phyloP scores from a whole-genome alignment of 371 early-diverging fungal species.

The Thermomucor indicae-seudaticae region DNA sequence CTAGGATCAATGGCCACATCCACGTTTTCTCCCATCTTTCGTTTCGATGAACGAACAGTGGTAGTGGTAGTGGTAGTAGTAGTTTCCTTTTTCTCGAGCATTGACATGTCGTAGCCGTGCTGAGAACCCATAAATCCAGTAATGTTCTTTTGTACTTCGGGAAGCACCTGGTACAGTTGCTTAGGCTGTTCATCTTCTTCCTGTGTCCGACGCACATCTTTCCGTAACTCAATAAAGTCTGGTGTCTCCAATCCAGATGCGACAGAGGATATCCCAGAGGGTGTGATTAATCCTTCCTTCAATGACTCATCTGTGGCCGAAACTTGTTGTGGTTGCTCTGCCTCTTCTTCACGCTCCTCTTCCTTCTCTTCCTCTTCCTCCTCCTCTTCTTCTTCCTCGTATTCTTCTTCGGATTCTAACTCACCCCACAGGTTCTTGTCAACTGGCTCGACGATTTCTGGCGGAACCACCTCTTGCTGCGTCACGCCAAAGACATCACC shows the following conservation, averaged over 20 bases:
- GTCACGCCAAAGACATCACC: slow-evolving; percentile 92
- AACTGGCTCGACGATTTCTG: slow-evolving; percentile 65
- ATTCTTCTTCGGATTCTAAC: slow-evolving; percentile 65
- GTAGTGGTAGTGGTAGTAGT: slow-evolving; percentile 17
- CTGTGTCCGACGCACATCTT: slow-evolving; percentile 47
- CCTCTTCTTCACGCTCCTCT: slow-evolving; percentile 42
- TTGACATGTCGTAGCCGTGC: slow-evolving; percentile 82
- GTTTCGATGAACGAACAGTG: slow-evolving; percentile 28
- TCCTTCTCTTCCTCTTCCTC: slow-evolving; percentile 59
- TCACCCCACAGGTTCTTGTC: slow-evolving; percentile 83
- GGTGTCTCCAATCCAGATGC: slow-evolving; percentile 90
- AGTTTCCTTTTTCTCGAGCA: slow-evolving; percentile 26
- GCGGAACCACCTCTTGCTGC: slow-evolving; percentile 39
- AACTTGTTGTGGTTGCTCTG: slow-evolving; percentile 25
- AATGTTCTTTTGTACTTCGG: slow-evolving; percentile 71
- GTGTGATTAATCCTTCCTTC: slow-evolving; percentile 77
- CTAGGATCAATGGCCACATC: slow-evolving; percentile 75
- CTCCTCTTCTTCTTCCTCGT: slow-evolving; percentile 57
- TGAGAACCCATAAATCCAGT: slow-evolving; percentile 93
- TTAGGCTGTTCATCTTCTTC: slow-evolving; percentile 65
- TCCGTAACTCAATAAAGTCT: slow-evolving; percentile 88
- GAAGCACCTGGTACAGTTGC: slow-evolving; percentile 86
- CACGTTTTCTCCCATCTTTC: slow-evolving; percentile 59
- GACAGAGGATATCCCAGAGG: slow-evolving; percentile 83
- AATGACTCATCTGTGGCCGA: slow-evolving; percentile 33